These are phyloP conservation scores for Termitomyces sp. DNA, from an alignment of 768 basidiomycete genomes.

Conservation along the genomic window DNA sequence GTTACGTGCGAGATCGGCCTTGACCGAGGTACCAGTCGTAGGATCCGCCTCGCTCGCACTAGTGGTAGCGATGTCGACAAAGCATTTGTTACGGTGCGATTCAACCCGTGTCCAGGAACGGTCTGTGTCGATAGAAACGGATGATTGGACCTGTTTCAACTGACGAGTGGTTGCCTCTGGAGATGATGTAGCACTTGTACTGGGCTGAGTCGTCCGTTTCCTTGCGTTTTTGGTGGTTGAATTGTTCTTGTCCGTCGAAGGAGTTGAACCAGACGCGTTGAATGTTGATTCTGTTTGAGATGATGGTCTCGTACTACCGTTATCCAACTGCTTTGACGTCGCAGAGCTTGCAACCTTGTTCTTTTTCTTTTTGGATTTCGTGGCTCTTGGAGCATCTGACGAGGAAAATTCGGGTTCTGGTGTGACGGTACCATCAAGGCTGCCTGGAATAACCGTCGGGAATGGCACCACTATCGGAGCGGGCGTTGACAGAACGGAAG, in stretches of 20 bases:
- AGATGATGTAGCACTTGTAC: not conserved
- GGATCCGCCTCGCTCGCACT: conserved; percentile 52
- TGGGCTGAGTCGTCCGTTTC: not conserved
- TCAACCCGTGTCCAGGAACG: conserved; percentile 73
- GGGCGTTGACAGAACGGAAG: conserved; percentile 2
- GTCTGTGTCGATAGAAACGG: conserved; percentile 45
- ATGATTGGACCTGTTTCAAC: conserved; percentile 22
- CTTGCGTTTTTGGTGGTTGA: not conserved
- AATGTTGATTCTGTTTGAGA: conserved; percentile 4
- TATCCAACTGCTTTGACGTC: not conserved
- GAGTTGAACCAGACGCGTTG: conserved; percentile 24
- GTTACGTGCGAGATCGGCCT: conserved; percentile 24
- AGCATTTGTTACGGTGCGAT: conserved; percentile 26
- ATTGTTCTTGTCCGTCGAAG: not conserved
- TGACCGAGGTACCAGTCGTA: conserved; percentile 42
- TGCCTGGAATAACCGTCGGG: conserved; percentile 41
- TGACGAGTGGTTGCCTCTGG: conserved; percentile 14
- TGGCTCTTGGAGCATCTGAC: not conserved
- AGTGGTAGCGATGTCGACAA: conserved; percentile 35
- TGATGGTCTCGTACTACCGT: not conserved
- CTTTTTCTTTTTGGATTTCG: conserved; percentile 23
- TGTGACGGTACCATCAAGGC: conserved; percentile 27
- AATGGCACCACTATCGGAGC: conserved; percentile 22
- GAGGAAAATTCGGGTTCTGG: not conserved
- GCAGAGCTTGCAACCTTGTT: conserved; percentile 26